phyloP scores from a whole-genome alignment of 768 basidiomycete species.

The Lactarius vividus region DNA sequence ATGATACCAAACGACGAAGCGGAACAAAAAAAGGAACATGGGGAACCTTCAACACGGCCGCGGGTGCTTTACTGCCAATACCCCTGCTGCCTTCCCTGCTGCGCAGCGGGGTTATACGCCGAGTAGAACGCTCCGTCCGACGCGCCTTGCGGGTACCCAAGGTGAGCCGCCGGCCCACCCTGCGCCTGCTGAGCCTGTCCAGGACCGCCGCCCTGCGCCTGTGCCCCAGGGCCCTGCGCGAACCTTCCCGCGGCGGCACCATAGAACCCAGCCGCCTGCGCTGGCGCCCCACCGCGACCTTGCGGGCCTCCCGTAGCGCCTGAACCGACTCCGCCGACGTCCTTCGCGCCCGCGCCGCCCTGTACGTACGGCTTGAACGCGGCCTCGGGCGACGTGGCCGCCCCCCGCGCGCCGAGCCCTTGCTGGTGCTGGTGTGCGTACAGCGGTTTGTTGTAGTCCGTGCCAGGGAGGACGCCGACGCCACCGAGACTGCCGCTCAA shows the following conservation, averaged over 20 bases:
- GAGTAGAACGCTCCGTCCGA: conserved; percentile 65
- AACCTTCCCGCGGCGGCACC: conserved; percentile 42
- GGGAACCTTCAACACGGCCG: conserved; percentile 1
- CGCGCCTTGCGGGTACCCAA: conserved; percentile 62
- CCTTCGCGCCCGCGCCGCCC: conserved; percentile 49
- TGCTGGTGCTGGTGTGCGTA: conserved; percentile 62
- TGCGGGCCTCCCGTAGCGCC: conserved; percentile 40
- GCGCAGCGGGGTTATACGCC: conserved; percentile 47
- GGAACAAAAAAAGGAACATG: conserved; percentile 25
- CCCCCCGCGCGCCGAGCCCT: conserved; percentile 50
- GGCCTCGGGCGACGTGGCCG: conserved; percentile 63
- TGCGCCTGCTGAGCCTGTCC: conserved; percentile 41
- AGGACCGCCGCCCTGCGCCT: conserved; percentile 49
- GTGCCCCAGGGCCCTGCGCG: conserved; percentile 35
- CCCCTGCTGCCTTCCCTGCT: conserved; percentile 43
- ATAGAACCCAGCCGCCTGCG: conserved; percentile 48
- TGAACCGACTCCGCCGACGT: conserved; percentile 43
- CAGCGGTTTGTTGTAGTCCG: conserved; percentile 45
- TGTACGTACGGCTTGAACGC: conserved; percentile 75
- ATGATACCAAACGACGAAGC: conserved; percentile 29
- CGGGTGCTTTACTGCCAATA: conserved; percentile 40
- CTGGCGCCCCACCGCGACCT: conserved; percentile 45
- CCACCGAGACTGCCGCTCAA: conserved; percentile 37
- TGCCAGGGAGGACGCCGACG: conserved; percentile 30
- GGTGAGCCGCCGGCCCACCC: conserved; percentile 51